A percentile compares a stretch with the other conserved stretches of the same genome.
These are phyloP conservation scores for Gossypium raimondii DNA, from an alignment of 345 rosid species.

Conservation along the genomic window DNA sequence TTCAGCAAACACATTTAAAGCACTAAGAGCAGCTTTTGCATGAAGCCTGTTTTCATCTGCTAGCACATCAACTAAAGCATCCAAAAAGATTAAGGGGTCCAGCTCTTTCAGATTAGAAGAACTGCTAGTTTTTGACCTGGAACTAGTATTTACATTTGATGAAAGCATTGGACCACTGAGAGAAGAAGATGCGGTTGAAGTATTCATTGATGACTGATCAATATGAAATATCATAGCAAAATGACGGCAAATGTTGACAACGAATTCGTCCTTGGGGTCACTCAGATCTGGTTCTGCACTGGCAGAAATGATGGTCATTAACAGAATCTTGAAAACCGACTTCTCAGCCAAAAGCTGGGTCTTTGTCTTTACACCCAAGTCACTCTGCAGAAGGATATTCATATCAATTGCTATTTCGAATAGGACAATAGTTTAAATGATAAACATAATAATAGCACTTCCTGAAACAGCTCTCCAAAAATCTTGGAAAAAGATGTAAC, in stretches of 20 bases:
- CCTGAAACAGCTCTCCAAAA: neutral
- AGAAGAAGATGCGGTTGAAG: slow-evolving; percentile 45
- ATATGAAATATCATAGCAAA: slow-evolving; percentile 89
- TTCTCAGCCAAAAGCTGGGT: slow-evolving; percentile 99
- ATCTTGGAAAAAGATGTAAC: neutral
- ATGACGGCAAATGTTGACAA: slow-evolving; percentile 80
- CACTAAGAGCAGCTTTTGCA: slow-evolving; percentile 86
- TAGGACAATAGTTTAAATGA: neutral
- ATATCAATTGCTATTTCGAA: slow-evolving; percentile 1
- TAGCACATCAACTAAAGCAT: slow-evolving; percentile 92
- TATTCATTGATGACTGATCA: slow-evolving; percentile 54
- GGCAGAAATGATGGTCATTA: slow-evolving; percentile 84
- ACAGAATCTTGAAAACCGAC: slow-evolving; percentile 89
- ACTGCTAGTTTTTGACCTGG: slow-evolving; percentile 55
- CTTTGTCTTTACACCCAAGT: slow-evolving; percentile 97
- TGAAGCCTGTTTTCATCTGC: slow-evolving; percentile 87
- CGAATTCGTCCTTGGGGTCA: slow-evolving; percentile 76
- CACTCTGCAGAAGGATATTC: slow-evolving; percentile 54
- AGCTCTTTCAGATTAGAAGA: slow-evolving; percentile 76
- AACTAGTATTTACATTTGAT: slow-evolving; percentile 40
- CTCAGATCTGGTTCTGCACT: slow-evolving; percentile 74
- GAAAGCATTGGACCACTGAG: slow-evolving; percentile 52
- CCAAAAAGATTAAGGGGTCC: slow-evolving; percentile 87
- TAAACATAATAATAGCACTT: neutral
- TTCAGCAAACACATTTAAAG: slow-evolving; percentile 83